A percentile compares a stretch with the other conserved stretches of the same genome.
phyloP scores from a whole-genome alignment of 495 filamentous ascomycete genomes.

The Penicillium longicatenatum region DNA sequence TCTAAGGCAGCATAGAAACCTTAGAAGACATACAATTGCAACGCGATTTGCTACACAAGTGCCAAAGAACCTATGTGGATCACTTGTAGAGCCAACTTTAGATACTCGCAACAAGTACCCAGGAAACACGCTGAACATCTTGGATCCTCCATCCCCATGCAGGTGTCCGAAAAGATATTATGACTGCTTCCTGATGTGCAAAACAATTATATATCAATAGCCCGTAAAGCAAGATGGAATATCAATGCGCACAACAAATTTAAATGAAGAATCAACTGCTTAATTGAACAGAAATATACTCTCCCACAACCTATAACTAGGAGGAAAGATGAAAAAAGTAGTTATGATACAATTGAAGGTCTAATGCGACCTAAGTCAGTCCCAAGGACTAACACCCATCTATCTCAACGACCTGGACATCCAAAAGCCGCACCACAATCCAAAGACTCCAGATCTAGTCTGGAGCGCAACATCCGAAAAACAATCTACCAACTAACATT shows the following conservation, averaged over 20 bases:
- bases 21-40: conserved; percentile 9
- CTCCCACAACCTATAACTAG: conserved; percentile 10
- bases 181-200: not conserved
- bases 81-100: not conserved
- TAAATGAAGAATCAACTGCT: conserved; percentile 10
- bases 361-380: not conserved
- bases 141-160: too few species aligned
- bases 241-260: too few species aligned
- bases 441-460: not conserved
- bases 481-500: conserved; percentile 55
- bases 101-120: not conserved
- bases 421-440: not conserved
- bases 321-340: conserved; percentile 8
- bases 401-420: not conserved
- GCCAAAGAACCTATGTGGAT: not conserved
- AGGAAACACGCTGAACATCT: not conserved
- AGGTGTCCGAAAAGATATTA: not conserved
- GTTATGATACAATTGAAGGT: conserved; percentile 27
- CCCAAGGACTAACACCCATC: not conserved
- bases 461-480: not conserved
- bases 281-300: conserved; percentile 11
- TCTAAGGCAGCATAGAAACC: conserved; percentile 11
- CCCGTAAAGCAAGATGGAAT: not conserved
- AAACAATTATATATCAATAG: not conserved
- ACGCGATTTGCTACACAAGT: not conserved